phyloP scores from a whole-genome alignment of 495 filamentous ascomycete genomes.

The Penicillium tannophilum region DNA sequence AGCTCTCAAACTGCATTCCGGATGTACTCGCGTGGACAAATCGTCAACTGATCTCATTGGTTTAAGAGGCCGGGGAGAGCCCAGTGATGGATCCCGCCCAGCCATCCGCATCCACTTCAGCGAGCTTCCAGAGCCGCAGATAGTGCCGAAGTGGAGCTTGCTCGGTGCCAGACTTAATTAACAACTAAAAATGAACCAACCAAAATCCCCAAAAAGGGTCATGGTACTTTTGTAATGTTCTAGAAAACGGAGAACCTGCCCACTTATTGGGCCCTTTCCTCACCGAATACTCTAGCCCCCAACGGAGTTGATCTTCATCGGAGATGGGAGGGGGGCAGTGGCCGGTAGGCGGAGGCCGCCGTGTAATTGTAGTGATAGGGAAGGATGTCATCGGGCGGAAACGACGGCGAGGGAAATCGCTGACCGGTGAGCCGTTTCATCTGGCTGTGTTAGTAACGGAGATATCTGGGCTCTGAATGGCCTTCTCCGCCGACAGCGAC shows the following conservation, averaged over 20 bases:
- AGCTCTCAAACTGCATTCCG: slow-evolving; percentile 25
- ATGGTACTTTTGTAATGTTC: not conserved
- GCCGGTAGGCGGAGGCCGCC: slow-evolving; percentile 29
- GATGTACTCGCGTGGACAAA: slow-evolving; percentile 14
- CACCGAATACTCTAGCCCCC: not conserved
- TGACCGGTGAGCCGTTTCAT: slow-evolving; percentile 11
- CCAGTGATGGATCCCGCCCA: slow-evolving; percentile 11
- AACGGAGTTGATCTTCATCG: not conserved
- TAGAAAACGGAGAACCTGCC: not conserved
- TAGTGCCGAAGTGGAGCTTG: slow-evolving; percentile 30
- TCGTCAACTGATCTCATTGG: slow-evolving; percentile 18
- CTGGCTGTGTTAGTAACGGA: slow-evolving; percentile 18
- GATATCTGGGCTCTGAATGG: slow-evolving; percentile 26
- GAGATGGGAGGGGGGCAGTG: not conserved
- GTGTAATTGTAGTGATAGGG: slow-evolving; percentile 5
- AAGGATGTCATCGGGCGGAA: slow-evolving; percentile 14
- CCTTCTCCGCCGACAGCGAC: slow-evolving; percentile 22
- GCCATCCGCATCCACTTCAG: slow-evolving; percentile 24
- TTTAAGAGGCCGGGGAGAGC: slow-evolving; percentile 23
- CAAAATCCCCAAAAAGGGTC: not conserved
- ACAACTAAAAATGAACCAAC: slow-evolving; percentile 4
- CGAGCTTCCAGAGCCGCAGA: slow-evolving; percentile 38
- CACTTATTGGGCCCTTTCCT: not conserved
- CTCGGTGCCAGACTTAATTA: slow-evolving; percentile 13
- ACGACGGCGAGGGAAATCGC: slow-evolving; percentile 8